A percentile compares a stretch with the other conserved stretches of the same genome.
Conservation (phyloP, 176 grass and related monocot species). For the Oryza meridionalis region DNA sequence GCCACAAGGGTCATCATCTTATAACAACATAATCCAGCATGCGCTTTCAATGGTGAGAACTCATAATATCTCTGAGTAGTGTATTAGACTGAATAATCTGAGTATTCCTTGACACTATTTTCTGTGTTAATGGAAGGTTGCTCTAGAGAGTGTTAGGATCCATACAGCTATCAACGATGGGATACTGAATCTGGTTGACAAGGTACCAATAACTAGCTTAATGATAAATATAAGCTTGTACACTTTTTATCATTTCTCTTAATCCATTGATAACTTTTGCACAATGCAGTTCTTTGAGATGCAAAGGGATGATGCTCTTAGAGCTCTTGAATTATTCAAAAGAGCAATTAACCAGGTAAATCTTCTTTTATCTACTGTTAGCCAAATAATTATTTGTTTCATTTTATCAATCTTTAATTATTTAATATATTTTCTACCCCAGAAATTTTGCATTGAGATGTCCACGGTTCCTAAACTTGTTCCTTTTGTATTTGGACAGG, state of each 20-base stretch:
- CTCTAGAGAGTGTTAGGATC: slow-evolving; percentile 82
- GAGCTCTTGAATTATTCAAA: slow-evolving; percentile 87
- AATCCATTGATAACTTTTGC: slow-evolving; percentile 33
- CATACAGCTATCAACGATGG: slow-evolving; percentile 86
- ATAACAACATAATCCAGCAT: slow-evolving; percentile 86
- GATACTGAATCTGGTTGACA: slow-evolving; percentile 94
- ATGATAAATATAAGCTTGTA: background rate
- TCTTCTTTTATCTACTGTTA: background rate
- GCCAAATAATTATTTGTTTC: slow-evolving; percentile 11
- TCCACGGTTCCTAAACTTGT: background rate
- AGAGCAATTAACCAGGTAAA: slow-evolving; percentile 79
- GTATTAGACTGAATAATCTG: background rate
- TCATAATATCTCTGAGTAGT: slow-evolving; percentile 9
- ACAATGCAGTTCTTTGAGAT: slow-evolving; percentile 91
- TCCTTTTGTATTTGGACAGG: slow-evolving; percentile 49
- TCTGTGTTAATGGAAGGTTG: slow-evolving; percentile 65
- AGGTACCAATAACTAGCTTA: slow-evolving; percentile 49
- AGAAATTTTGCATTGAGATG: background rate
- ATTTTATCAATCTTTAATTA: background rate
- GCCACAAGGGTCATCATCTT: slow-evolving; percentile 87
- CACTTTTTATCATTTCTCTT: slow-evolving; percentile 17
- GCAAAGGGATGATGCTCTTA: slow-evolving; percentile 80
- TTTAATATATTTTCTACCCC: background rate
- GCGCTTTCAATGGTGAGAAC: slow-evolving; percentile 86
- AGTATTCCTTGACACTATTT: slow-evolving; percentile 45